phyloP scores from a whole-genome alignment of 2,329 filamentous ascomycete genomes.

The Pseudohalonectria lignicola region DNA sequence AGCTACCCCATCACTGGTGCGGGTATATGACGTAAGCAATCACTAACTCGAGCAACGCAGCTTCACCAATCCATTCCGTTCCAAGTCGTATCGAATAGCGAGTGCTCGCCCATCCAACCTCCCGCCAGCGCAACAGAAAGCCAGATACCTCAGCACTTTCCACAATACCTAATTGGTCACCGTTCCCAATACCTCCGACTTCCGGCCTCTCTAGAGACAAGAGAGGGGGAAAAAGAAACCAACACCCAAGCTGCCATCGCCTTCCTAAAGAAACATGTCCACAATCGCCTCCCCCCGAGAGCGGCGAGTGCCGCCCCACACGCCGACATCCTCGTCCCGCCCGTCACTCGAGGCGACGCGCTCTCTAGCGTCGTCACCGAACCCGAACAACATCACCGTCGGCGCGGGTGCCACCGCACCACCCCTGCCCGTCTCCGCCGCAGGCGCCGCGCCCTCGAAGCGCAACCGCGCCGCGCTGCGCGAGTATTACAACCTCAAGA shows the following conservation, averaged over 20 bases:
- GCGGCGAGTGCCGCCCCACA: slow-evolving; percentile 40
- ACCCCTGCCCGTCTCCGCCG: slow-evolving; percentile 13
- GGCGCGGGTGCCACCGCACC: slow-evolving; percentile 10
- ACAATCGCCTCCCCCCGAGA: slow-evolving; percentile 55
- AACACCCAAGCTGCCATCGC: not conserved
- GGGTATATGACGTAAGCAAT: too few species aligned
- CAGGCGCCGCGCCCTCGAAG: slow-evolving; percentile 21
- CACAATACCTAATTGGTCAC: too few species aligned
- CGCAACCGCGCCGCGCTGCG: slow-evolving; percentile 77
- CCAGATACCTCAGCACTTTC: too few species aligned
- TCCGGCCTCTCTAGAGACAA: too few species aligned
- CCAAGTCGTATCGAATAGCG: too few species aligned
- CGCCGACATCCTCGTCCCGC: slow-evolving; percentile 65
- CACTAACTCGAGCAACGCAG: too few species aligned
- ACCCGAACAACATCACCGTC: slow-evolving; percentile 21
- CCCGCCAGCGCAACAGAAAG: too few species aligned
- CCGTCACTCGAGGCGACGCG: slow-evolving; percentile 58
- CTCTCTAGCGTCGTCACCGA: slow-evolving; percentile 48
- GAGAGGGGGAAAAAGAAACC: too few species aligned
- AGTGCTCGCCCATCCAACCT: too few species aligned
- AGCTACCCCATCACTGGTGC: too few species aligned
- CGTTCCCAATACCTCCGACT: too few species aligned
- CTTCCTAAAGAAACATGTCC: slow-evolving; percentile 34
- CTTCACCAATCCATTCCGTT: too few species aligned
- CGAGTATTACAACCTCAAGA: slow-evolving; percentile 85